phyloP scores from a whole-genome alignment of 2,329 filamentous ascomycete species.

The Penicillium brasilianum region DNA sequence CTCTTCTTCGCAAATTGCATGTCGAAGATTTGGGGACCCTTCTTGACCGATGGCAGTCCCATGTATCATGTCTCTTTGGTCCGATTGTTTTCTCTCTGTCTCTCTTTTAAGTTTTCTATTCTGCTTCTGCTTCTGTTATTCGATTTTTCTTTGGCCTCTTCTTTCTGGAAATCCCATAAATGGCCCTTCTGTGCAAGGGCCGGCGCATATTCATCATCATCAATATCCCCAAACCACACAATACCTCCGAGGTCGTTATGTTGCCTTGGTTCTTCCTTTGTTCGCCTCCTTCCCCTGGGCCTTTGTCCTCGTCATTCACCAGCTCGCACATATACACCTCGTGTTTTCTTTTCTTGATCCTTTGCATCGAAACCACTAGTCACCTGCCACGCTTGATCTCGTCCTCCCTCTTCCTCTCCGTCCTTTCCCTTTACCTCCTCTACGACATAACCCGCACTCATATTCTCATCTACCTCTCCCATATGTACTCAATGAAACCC shows the following conservation, averaged over 20 bases:
- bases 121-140: conserved; percentile 6
- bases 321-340: conserved; percentile 32
- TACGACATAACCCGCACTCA: conserved; percentile 9
- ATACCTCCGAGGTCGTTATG: conserved; percentile 12
- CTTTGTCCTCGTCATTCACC: conserved; percentile 3
- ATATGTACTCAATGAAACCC: conserved; percentile 26
- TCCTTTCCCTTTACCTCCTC: conserved; percentile 8
- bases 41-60: conserved; percentile 23
- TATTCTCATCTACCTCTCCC: conserved; percentile 10
- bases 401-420: conserved; percentile 20
- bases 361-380: conserved; percentile 5
- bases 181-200: conserved; percentile 24
- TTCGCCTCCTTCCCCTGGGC: conserved; percentile 3
- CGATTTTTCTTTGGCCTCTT: conserved; percentile 10
- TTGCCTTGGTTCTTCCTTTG: background rate
- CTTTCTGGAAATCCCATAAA: conserved; percentile 32
- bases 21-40: conserved; percentile 25
- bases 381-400: conserved; percentile 21
- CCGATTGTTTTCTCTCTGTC: conserved; percentile 10
- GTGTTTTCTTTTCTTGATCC: conserved; percentile 14
- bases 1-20: conserved; percentile 24
- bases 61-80: conserved; percentile 37
- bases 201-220: conserved; percentile 31
- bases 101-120: conserved; percentile 10
- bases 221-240: conserved; percentile 19